Evolutionary conservation across 2,329 filamentous ascomycete species (phyloP), one percentile per base, ranked within the genome.

Genomic region (Ceratocystis destructans): DNA sequence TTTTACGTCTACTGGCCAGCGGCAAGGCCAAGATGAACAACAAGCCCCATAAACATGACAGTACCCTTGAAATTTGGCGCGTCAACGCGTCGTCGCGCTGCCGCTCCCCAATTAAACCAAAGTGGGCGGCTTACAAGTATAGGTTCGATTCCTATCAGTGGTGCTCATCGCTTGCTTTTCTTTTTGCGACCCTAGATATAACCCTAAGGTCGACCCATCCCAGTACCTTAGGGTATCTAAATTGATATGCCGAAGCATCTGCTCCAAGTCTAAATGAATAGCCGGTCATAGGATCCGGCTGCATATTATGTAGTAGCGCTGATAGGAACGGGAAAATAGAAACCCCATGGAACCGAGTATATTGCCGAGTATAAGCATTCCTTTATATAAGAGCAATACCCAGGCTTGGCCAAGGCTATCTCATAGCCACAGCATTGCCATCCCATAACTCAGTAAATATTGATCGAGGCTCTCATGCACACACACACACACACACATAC

Each of bases 101-200:
- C 37, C 28, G 28, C 28, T 28, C 22, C 28, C 28, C 28, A 3
- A 67, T 67, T 67, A 53, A 67, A 64, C 65, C 61, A 63, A 55
- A 31, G 20, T 17, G 31, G 48, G 12, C 8, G 50, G 25, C 28
- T 53, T 37, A 17, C 64, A 66, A 12, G 55, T 66, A 55, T 46
- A 45, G 15, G 55, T 66, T 61, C 55, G 41, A 66, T 66, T 61
- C 37, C 50, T 53, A 0, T 7, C 5, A 50, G 61, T 50, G 61
- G 46, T 33, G 28, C 12, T 48, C 17, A 48, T 17, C 5, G 17
- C 5, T 57, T 59, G n/a, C 20, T 59, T 66, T 64, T 57, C 6
- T n/a, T 25, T 66, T 53, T 66, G 20, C 8, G 0, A 0, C 17
- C n/a, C 17, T 33, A 37, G 22, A n/a, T 20, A 10, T 10, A 28